Evolutionary conservation across 768 basidiomycete genomes (phyloP), one percentile per base, ranked within the genome.

Genomic region (Mycena sanguinolenta): DNA sequence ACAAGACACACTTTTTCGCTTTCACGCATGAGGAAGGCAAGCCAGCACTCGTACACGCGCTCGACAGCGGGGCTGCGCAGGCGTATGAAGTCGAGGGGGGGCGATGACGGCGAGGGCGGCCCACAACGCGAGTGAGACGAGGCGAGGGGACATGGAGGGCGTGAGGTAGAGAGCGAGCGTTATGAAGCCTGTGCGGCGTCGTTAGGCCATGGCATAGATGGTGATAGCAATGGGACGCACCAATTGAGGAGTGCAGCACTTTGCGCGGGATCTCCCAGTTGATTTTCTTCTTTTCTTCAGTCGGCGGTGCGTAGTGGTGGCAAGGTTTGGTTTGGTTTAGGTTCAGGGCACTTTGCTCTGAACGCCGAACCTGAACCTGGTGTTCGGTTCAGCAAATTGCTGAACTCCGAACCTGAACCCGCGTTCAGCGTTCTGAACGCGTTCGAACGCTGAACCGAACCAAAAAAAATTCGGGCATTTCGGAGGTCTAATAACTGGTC

Each of bases 181-280:
- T 14, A 93, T 81, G 76, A 95, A 90, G 36, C 92, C 91, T 89
- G n/a, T n/a, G 82, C 17, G 7, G 13, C 21, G n/a, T 13, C n/a
- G 16, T 30, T 14, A 13, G 2, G n/a, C n/a, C n/a, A n/a, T 42
- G 10, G n/a, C n/a, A 0, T 8, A 13, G 9, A 50, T 5, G 4
- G 86, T 12, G 84, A 64, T 82, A 38, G 84, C 75, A 75, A 86
- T 84, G 66, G 52, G 58, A 85, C 91, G 34, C 46, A 95, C 95
- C 96, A 69, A 97, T 97, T 4, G 93, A 94, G 16, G 93, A 92
- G 80, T 98, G 96, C 52, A 98, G 79, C 13, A 89, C 80, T 80
- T 98, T 98, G 72, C 96, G 83, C 0, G 96, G 96, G 58, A 98
- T 91, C 81, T 98, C 96, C 91, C 92, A 96, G 81, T 96, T 93